phyloP scores from a whole-genome alignment of 768 basidiomycete genomes.

The Lanmaoa rubissima region DNA sequence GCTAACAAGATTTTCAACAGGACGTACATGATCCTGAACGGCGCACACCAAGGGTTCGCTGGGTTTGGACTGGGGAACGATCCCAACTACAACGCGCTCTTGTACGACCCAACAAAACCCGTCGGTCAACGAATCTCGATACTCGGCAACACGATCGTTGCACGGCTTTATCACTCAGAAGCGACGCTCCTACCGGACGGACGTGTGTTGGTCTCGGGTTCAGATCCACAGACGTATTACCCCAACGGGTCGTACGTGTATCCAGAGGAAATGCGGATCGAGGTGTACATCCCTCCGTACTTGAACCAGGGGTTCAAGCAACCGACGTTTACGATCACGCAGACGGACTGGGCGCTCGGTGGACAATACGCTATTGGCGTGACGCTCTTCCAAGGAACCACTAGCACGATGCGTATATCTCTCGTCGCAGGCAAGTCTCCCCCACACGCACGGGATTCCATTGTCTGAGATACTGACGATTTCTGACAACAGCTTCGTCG shows the following conservation, averaged over 20 bases:
- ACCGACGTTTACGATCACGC: slow-evolving; percentile 57
- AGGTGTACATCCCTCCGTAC: slow-evolving; percentile 88
- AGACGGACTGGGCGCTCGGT: slow-evolving; percentile 63
- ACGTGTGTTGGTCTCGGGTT: slow-evolving; percentile 72
- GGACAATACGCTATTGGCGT: slow-evolving; percentile 53
- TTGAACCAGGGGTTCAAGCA: slow-evolving; percentile 59
- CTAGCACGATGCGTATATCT: slow-evolving; percentile 54
- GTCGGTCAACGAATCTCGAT: slow-evolving; percentile 63
- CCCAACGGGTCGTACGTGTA: slow-evolving; percentile 42
- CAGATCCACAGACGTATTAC: slow-evolving; percentile 59
- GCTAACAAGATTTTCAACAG: slow-evolving; percentile 36
- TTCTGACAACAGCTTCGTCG: slow-evolving; percentile 49
- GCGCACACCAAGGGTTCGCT: slow-evolving; percentile 65
- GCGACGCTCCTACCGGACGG: slow-evolving; percentile 74
- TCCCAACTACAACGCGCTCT: slow-evolving; percentile 61
- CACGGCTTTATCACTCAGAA: slow-evolving; percentile 78
- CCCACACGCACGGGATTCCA: too few species aligned
- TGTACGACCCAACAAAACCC: slow-evolving; percentile 67
- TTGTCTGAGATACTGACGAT: too few species aligned
- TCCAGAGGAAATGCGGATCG: slow-evolving; percentile 75
- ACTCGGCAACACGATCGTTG: slow-evolving; percentile 64
- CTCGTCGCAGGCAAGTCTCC: slow-evolving; percentile 58
- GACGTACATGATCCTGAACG: slow-evolving; percentile 76
- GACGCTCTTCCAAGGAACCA: slow-evolving; percentile 39
- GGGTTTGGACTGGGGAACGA: slow-evolving; percentile 69